phyloP scores from a whole-genome alignment of 2,329 filamentous ascomycete genomes.

The Pseudogymnoascus verrucosus region DNA sequence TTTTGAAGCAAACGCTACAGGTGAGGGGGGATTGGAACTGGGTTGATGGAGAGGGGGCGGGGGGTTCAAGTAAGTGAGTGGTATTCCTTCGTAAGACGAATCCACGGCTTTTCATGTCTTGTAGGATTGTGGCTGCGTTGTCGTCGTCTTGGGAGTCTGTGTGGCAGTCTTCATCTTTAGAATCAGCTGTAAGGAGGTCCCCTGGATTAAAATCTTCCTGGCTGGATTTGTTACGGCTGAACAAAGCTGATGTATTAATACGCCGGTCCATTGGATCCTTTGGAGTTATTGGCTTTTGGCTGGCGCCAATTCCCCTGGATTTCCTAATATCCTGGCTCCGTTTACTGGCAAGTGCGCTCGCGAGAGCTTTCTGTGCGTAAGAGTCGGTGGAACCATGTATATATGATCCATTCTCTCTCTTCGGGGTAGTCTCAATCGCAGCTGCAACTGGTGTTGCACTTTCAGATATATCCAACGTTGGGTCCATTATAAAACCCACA shows the following conservation, averaged over 20 bases:
- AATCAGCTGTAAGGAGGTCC: not conserved
- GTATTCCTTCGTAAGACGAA: not conserved
- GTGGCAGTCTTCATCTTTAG: not conserved
- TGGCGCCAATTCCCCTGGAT: not conserved
- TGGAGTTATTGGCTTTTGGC: not conserved
- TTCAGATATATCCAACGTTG: not conserved
- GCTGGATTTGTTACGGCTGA: not conserved
- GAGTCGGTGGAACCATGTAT: not conserved
- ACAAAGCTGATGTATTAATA: not conserved
- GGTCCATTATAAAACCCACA: not conserved
- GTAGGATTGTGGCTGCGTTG: not conserved
- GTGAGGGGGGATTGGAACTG: constrained; percentile 16
- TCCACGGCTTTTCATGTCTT: not conserved
- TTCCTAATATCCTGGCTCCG: not conserved
- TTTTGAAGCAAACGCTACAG: constrained; percentile 22
- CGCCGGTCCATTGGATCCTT: not conserved
- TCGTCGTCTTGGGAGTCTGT: not conserved
- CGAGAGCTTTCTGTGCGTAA: not conserved
- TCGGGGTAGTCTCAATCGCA: not conserved
- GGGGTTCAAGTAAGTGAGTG: not conserved
- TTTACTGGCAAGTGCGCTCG: not conserved
- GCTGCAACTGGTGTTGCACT: not conserved
- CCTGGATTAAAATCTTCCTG: not conserved
- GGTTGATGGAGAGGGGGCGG: constrained; percentile 12
- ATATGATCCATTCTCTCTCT: not conserved